Evolutionary conservation across 2,329 filamentous ascomycete genomes (phyloP).

Genomic region (Dactylellina sp.): DNA sequence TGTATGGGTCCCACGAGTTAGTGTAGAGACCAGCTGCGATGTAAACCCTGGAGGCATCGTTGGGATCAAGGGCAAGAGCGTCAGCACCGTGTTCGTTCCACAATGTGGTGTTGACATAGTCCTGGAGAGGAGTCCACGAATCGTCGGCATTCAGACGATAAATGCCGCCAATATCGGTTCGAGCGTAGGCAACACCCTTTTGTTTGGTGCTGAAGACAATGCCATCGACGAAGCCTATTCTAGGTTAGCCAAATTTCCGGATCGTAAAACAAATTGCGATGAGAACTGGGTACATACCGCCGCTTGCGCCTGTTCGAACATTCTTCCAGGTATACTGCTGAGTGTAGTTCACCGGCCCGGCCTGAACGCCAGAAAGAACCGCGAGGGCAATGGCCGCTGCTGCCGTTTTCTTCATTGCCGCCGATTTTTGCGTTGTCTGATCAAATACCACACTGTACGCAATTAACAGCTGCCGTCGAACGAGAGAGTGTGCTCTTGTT

Average conservation of each 20-base stretch:
- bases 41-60: slow-evolving; percentile 69
- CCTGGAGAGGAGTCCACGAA: slow-evolving; percentile 70
- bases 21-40: slow-evolving; percentile 71
- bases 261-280: background rate
- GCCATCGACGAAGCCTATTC: slow-evolving; percentile 67
- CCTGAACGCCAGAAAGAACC: slow-evolving; percentile 31
- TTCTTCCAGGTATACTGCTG: slow-evolving; percentile 66
- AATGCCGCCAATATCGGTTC: slow-evolving; percentile 71
- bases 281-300: slow-evolving; percentile 62
- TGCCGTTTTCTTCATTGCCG: slow-evolving; percentile 27
- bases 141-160: slow-evolving; percentile 71
- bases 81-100: slow-evolving; percentile 72
- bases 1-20: slow-evolving; percentile 71
- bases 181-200: slow-evolving; percentile 69
- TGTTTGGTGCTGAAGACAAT: slow-evolving; percentile 68
- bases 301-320: slow-evolving; percentile 70
- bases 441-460: slow-evolving; percentile 39
- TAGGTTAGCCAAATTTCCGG: background rate
- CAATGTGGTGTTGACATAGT: slow-evolving; percentile 66
- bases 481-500: too few relatives aligned
- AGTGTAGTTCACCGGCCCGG: slow-evolving; percentile 50
- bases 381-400: slow-evolving; percentile 31
- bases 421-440: slow-evolving; percentile 19
- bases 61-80: slow-evolving; percentile 70
- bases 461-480: background rate